These are phyloP conservation scores for Blastobotrys illinoisensis DNA, from an alignment of 1,139 yeast genomes.

Conservation along the genomic window DNA sequence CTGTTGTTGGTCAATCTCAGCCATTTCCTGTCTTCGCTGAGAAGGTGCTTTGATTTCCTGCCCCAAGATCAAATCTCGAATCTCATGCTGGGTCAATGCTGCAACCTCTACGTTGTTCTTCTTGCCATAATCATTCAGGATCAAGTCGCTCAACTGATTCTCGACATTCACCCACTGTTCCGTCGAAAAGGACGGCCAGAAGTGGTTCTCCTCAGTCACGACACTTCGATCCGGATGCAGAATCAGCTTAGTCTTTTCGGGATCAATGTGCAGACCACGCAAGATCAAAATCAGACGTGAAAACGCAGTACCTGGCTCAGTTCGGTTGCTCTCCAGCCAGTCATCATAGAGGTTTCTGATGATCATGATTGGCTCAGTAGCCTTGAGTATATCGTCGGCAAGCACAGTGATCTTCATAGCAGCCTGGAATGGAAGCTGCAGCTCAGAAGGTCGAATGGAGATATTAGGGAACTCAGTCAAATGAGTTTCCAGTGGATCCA, in stretches of 20 bases:
- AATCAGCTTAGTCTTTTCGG: slow-evolving; percentile 70
- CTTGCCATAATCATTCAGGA: slow-evolving; percentile 77
- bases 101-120: slow-evolving; percentile 82
- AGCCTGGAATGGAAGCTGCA: slow-evolving; percentile 84
- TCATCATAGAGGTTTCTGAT: slow-evolving; percentile 89
- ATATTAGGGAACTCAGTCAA: slow-evolving; percentile 95
- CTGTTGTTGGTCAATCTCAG: slow-evolving; percentile 63
- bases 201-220: slow-evolving; percentile 67
- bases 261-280: slow-evolving; percentile 73
- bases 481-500: slow-evolving; percentile 94
- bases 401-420: slow-evolving; percentile 79
- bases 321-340: slow-evolving; percentile 57
- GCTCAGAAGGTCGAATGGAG: slow-evolving; percentile 82
- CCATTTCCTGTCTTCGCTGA: slow-evolving; percentile 69
- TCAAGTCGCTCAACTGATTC: slow-evolving; percentile 78
- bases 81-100: slow-evolving; percentile 87
- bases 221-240: slow-evolving; percentile 70
- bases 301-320: slow-evolving; percentile 87
- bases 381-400: slow-evolving; percentile 71
- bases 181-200: slow-evolving; percentile 87
- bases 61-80: slow-evolving; percentile 88
- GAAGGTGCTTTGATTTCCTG: slow-evolving; percentile 93
- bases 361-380: slow-evolving; percentile 91
- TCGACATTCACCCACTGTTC: slow-evolving; percentile 94
- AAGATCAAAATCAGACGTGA: slow-evolving; percentile 76